These are phyloP conservation scores for Darksidea phi DNA, from an alignment of 495 filamentous ascomycete genomes.

Conservation along the genomic window DNA sequence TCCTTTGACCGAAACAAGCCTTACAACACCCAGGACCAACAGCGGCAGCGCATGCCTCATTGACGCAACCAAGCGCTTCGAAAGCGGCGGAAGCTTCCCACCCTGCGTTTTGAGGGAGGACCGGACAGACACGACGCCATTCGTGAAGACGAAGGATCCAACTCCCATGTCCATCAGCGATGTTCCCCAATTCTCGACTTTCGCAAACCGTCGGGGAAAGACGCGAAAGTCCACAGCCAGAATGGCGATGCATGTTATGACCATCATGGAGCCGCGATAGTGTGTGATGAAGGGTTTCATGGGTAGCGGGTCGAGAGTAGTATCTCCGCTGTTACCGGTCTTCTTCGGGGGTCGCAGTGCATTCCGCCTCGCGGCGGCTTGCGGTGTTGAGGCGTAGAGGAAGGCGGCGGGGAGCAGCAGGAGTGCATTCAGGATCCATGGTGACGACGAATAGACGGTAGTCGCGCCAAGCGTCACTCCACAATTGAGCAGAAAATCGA, in stretches of 20 bases:
- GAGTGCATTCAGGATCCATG: conserved; percentile 72
- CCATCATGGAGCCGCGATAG: conserved; percentile 87
- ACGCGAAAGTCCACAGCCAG: conserved; percentile 94
- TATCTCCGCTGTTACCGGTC: conserved; percentile 15
- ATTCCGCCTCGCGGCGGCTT: conserved; percentile 30
- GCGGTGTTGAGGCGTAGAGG: conserved; percentile 48
- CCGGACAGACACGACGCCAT: conserved; percentile 86
- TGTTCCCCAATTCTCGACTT: conserved; percentile 97
- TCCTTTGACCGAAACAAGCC: conserved; percentile 86
- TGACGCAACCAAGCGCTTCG: conserved; percentile 58
- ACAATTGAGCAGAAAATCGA: conserved; percentile 87
- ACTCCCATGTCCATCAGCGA: conserved; percentile 98
- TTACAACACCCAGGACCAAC: conserved; percentile 73
- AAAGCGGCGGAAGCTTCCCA: conserved; percentile 46
- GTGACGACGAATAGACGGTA: conserved; percentile 77
- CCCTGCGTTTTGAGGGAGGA: conserved; percentile 73
- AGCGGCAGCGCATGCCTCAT: conserved; percentile 80
- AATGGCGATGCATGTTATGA: conserved; percentile 89
- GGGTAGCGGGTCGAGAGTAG: conserved; percentile 57
- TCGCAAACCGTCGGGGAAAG: conserved; percentile 92
- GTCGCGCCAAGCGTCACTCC: conserved; percentile 75
- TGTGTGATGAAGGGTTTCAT: conserved; percentile 87
- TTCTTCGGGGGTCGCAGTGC: conserved; percentile 55
- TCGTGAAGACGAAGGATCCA: conserved; percentile 94
- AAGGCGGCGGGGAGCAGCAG: conserved; percentile 68